Base-by-base conservation (phyloP, 75 land plant genomes). In the Selaginella moellendorffii region DNA sequence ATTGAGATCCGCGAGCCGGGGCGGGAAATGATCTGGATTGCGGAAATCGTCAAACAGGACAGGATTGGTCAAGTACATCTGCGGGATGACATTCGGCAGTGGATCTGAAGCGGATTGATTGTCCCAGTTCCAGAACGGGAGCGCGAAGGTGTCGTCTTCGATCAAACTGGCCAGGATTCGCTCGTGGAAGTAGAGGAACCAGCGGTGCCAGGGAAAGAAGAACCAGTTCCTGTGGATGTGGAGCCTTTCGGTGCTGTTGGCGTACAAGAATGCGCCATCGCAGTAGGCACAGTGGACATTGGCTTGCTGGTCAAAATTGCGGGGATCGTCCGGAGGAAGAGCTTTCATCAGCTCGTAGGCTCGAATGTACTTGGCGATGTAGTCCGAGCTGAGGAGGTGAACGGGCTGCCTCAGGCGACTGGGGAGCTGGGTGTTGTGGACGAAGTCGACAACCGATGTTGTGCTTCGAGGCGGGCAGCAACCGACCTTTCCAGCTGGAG, bases 221-320 rank as follows among this genome's bases (percentile, higher is more conserved):
- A 65, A 24, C 67, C 67, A 65, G 1, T 65, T 67, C 19, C 19
- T 19, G 56, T 85, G 88, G 21, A 85, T 28, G 53, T 65, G 21
- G 0, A 42, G 26, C 8, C 29, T 28, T 17, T 71, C 60, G 29
- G 24, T 5, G 23, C 36, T 59, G 0, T 24, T 22, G 61, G 27
- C 74, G 78, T 31, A 75, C 27, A 28, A 22, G 36, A 75, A 70
- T 28, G 82, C 65, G 22, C 72, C 79, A 36, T 80, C 59, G 73
- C 85, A 85, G 70, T 83, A 85, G 8, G 79, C 75, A 54, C 82
- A 79, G 53, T 85, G 88, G 30, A 85, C 36, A 12, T 72, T 69
- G 23, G 80, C 85, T 58, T 82, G 85, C 26, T 78, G 76, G 2
- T 17, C 36, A 72, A 78, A 76, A 31, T 60, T 82, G 20, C 85